Evolutionary conservation across 148 eudicot species (phyloP), one percentile per base, ranked within the genome.

Genomic region (Silene conica): DNA sequence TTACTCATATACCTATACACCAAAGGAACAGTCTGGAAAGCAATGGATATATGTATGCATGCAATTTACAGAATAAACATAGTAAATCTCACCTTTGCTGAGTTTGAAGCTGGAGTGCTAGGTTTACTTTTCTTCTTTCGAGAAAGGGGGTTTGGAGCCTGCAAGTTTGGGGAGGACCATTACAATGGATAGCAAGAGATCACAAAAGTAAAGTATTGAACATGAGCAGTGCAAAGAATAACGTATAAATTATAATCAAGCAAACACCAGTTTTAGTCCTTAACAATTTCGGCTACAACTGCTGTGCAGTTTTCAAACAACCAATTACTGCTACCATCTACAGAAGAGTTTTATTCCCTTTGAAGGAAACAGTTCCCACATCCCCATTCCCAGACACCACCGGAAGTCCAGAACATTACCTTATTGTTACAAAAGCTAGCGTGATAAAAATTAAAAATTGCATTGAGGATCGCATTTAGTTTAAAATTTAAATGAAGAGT

Each of bases 111-210:
- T 58, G 75, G 75, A 75, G 61, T 78, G 73, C 73, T 78, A 6
- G 70, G 71, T 28, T 59, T 86, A 85, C 89, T 88, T 73, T 89
- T 94, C 87, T 83, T 86, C 82, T 85, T 89, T 74, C 97, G 86
- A 6, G 98, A 94, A 26, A 91, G 93, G 21, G 98, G 98, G 73
- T 94, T 94, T 65, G 97, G 96, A 78, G 93, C 97, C 97, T 94
- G 87, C 76, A 83, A 77, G 41, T 28, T 74, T 56, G 63, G 8
- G 45, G 4, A 61, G 31, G 31, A 20, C 71, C 52, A 26, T 46
- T 34, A 64, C 41, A 13, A n/a, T 52, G 14, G 19, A 15, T 18
- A 56, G 59, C 48, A 25, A 67, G 48, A 74, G 10, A 22, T 41
- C 41, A 46, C 31, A 59, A 58, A 58, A 71, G 23, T 55, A 38